phyloP scores from a whole-genome alignment of 371 early-diverging fungal species.

The Thermomucor indicae-seudaticae region DNA sequence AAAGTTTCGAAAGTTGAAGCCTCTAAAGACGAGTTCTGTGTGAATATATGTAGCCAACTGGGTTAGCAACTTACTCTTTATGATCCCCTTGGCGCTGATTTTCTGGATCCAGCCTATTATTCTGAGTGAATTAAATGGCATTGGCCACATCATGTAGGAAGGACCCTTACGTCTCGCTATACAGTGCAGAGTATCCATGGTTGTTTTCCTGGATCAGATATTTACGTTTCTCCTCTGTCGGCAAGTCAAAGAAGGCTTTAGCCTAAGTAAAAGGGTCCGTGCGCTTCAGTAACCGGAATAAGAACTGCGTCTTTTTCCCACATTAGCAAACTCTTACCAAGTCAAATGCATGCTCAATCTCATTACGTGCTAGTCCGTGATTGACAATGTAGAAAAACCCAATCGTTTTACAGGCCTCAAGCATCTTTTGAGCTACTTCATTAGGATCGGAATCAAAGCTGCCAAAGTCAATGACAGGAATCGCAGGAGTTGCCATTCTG shows the following conservation, averaged over 20 bases:
- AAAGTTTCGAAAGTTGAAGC: constrained; percentile 54
- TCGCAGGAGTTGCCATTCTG: no score
- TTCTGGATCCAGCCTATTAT: constrained; percentile 47
- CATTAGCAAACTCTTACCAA: constrained; percentile 25
- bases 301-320: constrained; percentile 10
- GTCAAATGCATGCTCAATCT: constrained; percentile 52
- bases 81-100: constrained; percentile 55
- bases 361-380: constrained; percentile 43
- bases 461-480: constrained; percentile 42
- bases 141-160: background rate
- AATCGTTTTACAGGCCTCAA: constrained; percentile 52
- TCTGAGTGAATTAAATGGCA: background rate
- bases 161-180: constrained; percentile 34
- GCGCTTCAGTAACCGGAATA: no score
- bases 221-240: constrained; percentile 31
- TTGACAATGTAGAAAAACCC: constrained; percentile 65
- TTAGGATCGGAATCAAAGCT: constrained; percentile 18
- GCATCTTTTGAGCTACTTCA: constrained; percentile 37
- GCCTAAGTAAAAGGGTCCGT: constrained; percentile 29
- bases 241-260: constrained; percentile 45
- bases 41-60: background rate
- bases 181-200: constrained; percentile 39
- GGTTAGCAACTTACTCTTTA: constrained; percentile 50
- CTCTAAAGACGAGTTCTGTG: constrained; percentile 22
- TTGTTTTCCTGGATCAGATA: constrained; percentile 30